These are phyloP conservation scores for Tulasnella calospora DNA, from an alignment of 768 basidiomycete genomes.

Conservation along the genomic window DNA sequence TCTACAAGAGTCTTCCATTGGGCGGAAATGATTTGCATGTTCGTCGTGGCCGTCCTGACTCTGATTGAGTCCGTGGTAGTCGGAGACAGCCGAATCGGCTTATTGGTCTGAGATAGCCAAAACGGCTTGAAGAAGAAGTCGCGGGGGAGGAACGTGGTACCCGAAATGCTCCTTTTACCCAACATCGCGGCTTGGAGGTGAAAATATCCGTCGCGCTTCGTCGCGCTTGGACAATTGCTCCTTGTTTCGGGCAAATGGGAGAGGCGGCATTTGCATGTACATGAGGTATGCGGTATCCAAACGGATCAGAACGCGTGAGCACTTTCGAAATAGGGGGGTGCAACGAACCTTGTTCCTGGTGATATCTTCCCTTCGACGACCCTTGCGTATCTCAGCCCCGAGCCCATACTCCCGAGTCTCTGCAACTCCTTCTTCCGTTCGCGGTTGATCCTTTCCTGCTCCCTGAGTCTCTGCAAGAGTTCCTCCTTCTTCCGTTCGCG, in stretches of 20 bases:
- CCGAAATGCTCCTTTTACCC: constrained; percentile 55
- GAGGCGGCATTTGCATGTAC: constrained; percentile 56
- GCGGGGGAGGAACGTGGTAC: constrained; percentile 64
- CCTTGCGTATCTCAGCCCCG: too few species aligned
- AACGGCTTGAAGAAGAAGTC: too few species aligned
- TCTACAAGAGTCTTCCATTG: constrained; percentile 63
- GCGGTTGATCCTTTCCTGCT: too few species aligned
- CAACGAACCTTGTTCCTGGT: constrained; percentile 33
- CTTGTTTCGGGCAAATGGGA: constrained; percentile 59
- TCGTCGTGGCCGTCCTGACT: background rate
- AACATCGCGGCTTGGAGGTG: constrained; percentile 53
- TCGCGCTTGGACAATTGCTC: constrained; percentile 56
- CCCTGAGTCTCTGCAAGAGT: too few species aligned
- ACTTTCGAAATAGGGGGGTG: background rate
- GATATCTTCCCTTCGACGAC: constrained; percentile 58
- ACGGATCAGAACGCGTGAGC: constrained; percentile 40
- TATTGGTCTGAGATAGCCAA: too few species aligned
- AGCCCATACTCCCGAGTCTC: too few species aligned
- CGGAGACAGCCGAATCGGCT: constrained; percentile 35
- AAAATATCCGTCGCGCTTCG: constrained; percentile 49
- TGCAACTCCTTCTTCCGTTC: too few species aligned
- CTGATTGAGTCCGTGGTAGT: constrained; percentile 32
- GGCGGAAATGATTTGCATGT: constrained; percentile 48
- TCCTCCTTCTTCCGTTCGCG: too few species aligned
- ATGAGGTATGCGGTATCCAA: constrained; percentile 39